phyloP scores from a whole-genome alignment of 106 monocot genomes.

The Acorus calamus region DNA sequence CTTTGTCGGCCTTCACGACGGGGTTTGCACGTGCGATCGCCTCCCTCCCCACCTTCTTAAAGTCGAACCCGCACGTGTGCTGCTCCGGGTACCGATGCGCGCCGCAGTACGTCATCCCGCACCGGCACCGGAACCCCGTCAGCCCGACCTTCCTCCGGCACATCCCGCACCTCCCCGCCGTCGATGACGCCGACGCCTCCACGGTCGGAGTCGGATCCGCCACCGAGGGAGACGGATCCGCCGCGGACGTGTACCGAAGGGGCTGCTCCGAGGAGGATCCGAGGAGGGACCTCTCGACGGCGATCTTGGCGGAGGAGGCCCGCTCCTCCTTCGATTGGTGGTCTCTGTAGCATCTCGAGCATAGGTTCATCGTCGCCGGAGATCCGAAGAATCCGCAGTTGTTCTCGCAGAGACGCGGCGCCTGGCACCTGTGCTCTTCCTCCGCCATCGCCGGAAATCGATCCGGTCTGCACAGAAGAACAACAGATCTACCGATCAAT shows the following conservation, averaged over 20 bases:
- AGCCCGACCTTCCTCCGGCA: conserved; percentile 38
- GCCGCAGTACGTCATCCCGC: conserved; percentile 32
- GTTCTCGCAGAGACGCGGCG: conserved; percentile 38
- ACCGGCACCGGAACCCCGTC: conserved; percentile 40
- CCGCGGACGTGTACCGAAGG: too few species aligned
- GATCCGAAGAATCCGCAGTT: conserved; percentile 61
- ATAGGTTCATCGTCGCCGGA: conserved; percentile 38
- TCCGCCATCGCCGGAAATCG: conserved; percentile 18
- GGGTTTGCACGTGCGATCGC: conserved; percentile 39
- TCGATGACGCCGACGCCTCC: neutral
- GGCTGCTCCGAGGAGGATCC: neutral
- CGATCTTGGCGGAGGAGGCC: conserved; percentile 18
- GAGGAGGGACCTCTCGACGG: conserved; percentile 13
- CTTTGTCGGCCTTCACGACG: conserved; percentile 37
- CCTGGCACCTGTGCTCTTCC: conserved; percentile 28
- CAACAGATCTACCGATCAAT: too few species aligned
- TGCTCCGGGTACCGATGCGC: conserved; percentile 26
- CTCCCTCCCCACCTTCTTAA: conserved; percentile 33
- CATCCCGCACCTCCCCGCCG: conserved; percentile 15
- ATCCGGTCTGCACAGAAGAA: too few species aligned
- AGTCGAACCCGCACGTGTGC: conserved; percentile 44
- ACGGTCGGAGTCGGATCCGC: neutral
- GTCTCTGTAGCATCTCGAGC: conserved; percentile 52
- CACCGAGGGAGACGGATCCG: neutral
- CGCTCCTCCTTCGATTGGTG: conserved; percentile 18